Percentiles rank a stretch among this genome's conserved stretches.
Conservation (phyloP, 2,329 filamentous ascomycete species). For the Geosmithia flava region DNA sequence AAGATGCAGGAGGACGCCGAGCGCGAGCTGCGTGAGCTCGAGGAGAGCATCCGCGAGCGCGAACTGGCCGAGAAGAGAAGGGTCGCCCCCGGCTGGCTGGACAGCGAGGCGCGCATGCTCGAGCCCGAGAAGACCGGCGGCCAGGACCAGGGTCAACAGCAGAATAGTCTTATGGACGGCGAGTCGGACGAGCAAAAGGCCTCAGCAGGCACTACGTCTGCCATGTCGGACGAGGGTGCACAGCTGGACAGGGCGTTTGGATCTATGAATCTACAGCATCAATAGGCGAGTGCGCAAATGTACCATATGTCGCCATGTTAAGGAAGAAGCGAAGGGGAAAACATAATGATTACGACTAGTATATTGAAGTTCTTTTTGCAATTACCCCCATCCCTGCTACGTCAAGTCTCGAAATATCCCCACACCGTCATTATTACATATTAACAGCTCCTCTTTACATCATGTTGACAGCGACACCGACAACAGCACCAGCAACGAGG, state of each 20-base stretch:
- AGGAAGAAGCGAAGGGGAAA: too few species aligned
- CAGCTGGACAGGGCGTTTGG: slow-evolving; percentile 48
- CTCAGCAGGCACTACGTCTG: slow-evolving; percentile 7
- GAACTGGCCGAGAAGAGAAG: slow-evolving; percentile 71
- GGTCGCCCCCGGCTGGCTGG: slow-evolving; percentile 70
- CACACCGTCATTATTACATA: not conserved
- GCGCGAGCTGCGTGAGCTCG: slow-evolving; percentile 54
- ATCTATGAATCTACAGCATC: slow-evolving; percentile 22
- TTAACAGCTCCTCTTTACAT: slow-evolving; percentile 5
- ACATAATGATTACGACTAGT: not conserved
- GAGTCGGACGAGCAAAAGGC: slow-evolving; percentile 13
- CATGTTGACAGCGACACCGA: slow-evolving; percentile 5
- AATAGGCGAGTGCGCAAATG: not conserved
- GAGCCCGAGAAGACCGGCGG: slow-evolving; percentile 44
- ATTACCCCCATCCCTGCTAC: not conserved
- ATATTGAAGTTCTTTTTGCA: not conserved
- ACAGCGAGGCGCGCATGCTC: slow-evolving; percentile 57
- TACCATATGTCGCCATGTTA: too few species aligned
- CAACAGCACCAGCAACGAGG: slow-evolving; percentile 5
- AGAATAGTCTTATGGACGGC: slow-evolving; percentile 2
- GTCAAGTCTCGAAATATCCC: not conserved
- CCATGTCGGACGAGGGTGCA: slow-evolving; percentile 33
- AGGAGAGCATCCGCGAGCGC: slow-evolving; percentile 49
- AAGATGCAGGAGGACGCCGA: slow-evolving; percentile 58
- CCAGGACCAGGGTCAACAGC: not conserved